Evolutionary conservation across 352 stramenopile genomes (phyloP).

Genomic region (Phytopythium litorale): DNA sequence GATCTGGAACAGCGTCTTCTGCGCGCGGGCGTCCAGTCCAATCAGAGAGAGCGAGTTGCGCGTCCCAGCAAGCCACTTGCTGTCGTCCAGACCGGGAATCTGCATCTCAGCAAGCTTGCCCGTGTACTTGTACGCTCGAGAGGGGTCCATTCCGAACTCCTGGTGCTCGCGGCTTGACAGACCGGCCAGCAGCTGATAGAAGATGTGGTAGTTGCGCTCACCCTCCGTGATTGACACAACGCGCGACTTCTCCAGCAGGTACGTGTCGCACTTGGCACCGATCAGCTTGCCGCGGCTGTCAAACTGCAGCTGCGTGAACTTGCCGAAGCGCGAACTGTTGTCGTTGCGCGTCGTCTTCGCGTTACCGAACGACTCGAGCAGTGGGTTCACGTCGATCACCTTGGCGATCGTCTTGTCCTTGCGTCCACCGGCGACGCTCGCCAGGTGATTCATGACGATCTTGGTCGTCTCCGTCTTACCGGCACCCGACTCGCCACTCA

Average conservation of each 20-base stretch:
- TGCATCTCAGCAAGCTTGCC: constrained; percentile 69
- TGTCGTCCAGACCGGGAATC: constrained; percentile 83
- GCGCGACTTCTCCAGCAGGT: constrained; percentile 95
- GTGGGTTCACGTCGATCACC: constrained; percentile 90
- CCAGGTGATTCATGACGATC: constrained; percentile 89
- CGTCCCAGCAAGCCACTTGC: constrained; percentile 77
- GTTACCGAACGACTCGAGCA: constrained; percentile 94
- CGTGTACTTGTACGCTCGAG: constrained; percentile 72
- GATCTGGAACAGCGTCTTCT: constrained; percentile 81
- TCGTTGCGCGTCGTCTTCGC: constrained; percentile 93
- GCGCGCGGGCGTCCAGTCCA: constrained; percentile 45
- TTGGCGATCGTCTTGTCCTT: constrained; percentile 89
- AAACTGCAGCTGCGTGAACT: constrained; percentile 91
- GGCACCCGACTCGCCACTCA: constrained; percentile 83
- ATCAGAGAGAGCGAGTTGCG: constrained; percentile 80
- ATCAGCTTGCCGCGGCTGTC: constrained; percentile 72
- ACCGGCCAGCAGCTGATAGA: constrained; percentile 92
- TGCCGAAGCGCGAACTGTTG: constrained; percentile 90
- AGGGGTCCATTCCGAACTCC: constrained; percentile 61
- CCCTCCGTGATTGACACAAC: constrained; percentile 94
- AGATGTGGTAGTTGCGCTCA: constrained; percentile 98
- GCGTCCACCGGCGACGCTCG: constrained; percentile 72
- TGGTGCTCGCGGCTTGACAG: constrained; percentile 48
- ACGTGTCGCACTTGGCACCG: constrained; percentile 90
- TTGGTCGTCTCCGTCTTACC: constrained; percentile 98